Evolutionary conservation across 306 rosid genomes (phyloP).

Genomic region (Vigna unguiculata): DNA sequence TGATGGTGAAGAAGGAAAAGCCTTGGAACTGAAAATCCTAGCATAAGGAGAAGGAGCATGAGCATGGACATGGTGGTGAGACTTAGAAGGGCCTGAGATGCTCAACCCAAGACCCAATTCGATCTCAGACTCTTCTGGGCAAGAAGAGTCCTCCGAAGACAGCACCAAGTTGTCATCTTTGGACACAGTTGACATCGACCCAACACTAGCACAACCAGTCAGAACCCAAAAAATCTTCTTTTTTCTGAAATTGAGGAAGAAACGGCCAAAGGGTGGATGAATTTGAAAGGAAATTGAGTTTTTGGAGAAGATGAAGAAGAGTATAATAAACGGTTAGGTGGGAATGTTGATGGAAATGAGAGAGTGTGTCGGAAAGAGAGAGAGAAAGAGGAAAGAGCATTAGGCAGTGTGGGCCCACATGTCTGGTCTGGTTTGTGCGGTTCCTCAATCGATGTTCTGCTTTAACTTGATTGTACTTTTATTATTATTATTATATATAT

Average conservation of each 20-base stretch:
- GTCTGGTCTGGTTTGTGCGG: constrained; percentile 46
- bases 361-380: neutral
- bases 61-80: constrained; percentile 43
- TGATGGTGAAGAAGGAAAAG: constrained; percentile 56
- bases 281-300: constrained; percentile 35
- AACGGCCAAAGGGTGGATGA: constrained; percentile 27
- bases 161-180: constrained; percentile 74
- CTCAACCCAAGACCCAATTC: constrained; percentile 83
- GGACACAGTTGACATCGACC: constrained; percentile 68
- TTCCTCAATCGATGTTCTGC: constrained; percentile 44
- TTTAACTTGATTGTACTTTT: constrained; percentile 35
- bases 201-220: constrained; percentile 28
- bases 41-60: constrained; percentile 43
- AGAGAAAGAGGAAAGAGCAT: neutral
- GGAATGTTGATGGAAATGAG: constrained; percentile 29
- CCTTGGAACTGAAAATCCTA: constrained; percentile 79
- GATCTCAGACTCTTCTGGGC: constrained; percentile 81
- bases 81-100: constrained; percentile 55
- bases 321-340: constrained; percentile 43
- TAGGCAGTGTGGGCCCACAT: constrained; percentile 37
- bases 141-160: constrained; percentile 87
- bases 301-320: neutral
- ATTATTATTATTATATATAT: neutral
- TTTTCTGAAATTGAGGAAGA: neutral
- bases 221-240: neutral